A percentile compares a stretch with the other conserved stretches of the same genome.
These are phyloP conservation scores for Inonotus hispidus DNA, from an alignment of 1,284 basidiomycete genomes.

Conservation along the genomic window DNA sequence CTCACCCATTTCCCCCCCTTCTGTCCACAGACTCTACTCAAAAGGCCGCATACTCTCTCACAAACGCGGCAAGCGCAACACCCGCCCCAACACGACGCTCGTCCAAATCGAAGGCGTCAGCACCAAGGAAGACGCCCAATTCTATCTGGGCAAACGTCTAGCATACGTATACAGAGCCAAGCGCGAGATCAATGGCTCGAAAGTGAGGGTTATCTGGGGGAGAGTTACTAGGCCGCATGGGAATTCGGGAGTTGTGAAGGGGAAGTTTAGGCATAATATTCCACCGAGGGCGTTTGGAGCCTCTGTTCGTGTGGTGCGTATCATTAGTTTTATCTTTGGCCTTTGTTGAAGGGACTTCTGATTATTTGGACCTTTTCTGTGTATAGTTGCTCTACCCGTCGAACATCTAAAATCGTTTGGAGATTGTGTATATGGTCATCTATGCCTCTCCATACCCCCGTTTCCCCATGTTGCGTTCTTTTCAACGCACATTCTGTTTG, in stretches of 20 bases:
- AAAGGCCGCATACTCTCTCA: slow-evolving; percentile 97
- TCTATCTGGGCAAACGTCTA: slow-evolving; percentile 98
- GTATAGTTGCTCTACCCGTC: slow-evolving; percentile 51
- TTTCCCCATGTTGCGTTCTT: neutral
- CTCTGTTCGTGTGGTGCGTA: slow-evolving; percentile 85
- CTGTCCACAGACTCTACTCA: slow-evolving; percentile 74
- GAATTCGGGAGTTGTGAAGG: slow-evolving; percentile 93
- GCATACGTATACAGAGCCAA: slow-evolving; percentile 98
- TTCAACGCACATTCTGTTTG: neutral
- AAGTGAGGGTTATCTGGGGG: slow-evolving; percentile 98
- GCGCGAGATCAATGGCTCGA: slow-evolving; percentile 86
- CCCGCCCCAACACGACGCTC: slow-evolving; percentile 91
- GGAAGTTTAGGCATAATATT: slow-evolving; percentile 96
- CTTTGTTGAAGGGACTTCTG: neutral
- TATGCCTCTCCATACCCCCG: neutral
- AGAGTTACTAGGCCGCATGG: slow-evolving; percentile 93
- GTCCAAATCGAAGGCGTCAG: slow-evolving; percentile 97
- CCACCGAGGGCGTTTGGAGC: slow-evolving; percentile 96
- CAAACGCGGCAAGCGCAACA: slow-evolving; percentile 98
- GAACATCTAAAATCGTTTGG: slow-evolving; percentile 32
- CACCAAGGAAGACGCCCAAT: slow-evolving; percentile 91
- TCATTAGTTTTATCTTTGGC: slow-evolving; percentile 16
- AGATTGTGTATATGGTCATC: neutral
- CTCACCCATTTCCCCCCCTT: neutral
- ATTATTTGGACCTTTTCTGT: neutral